Evolutionary conservation across 1,284 basidiomycete genomes (phyloP).

Genomic region (Rhodotorula sp.): DNA sequence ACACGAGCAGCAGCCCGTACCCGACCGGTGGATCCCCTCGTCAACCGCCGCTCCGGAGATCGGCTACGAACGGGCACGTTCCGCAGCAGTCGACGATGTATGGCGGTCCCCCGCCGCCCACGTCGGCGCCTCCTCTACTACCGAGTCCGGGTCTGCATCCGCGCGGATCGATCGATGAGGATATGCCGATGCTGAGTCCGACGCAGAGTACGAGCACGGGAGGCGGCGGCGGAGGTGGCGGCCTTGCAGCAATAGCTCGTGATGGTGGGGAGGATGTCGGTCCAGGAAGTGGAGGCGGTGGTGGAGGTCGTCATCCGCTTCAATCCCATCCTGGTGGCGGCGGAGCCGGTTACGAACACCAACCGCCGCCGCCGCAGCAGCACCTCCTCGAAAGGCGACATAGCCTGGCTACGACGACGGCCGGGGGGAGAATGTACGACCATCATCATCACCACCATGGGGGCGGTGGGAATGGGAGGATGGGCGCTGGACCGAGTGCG

Average conservation of each 20-base stretch:
- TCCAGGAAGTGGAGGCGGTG: no score
- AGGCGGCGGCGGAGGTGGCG: not conserved
- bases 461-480: no score
- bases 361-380: not conserved
- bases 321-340: no score
- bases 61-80: not conserved
- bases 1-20: no score
- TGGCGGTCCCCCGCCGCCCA: not conserved
- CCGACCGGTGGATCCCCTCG: no score
- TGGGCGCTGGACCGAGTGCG: not conserved
- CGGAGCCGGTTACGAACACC: not conserved
- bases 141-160: constrained; percentile 7
- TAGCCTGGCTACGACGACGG: not conserved
- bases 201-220: not conserved
- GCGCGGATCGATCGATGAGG: constrained; percentile 6
- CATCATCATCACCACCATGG: no score
- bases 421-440: not conserved
- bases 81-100: not conserved
- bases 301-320: no score
- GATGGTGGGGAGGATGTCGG: no score
- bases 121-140: constrained; percentile 3
- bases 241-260: no score
- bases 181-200: constrained; percentile 15
- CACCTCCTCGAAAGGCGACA: not conserved
- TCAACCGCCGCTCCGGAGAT: not conserved